These are phyloP conservation scores for Nemania bipapillata DNA, from an alignment of 2,329 filamentous ascomycete species.

Conservation along the genomic window DNA sequence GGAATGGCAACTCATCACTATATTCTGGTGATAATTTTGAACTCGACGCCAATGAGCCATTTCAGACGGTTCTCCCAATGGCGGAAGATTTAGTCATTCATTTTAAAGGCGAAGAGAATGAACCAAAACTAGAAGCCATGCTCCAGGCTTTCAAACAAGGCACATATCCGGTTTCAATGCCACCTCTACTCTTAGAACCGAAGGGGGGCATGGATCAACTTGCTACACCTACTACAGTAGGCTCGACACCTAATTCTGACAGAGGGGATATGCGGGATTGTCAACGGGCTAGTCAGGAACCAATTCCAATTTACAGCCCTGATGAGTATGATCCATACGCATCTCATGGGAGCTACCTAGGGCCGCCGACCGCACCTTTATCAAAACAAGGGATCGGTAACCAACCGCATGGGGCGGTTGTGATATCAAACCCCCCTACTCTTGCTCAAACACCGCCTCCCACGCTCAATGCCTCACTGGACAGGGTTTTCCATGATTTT, in stretches of 20 bases:
- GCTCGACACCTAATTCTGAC: slow-evolving; percentile 16
- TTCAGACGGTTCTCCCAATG: slow-evolving; percentile 62
- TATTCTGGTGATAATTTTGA: slow-evolving; percentile 34
- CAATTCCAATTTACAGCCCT: slow-evolving; percentile 37
- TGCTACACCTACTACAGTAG: slow-evolving; percentile 17
- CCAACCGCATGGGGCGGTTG: slow-evolving; percentile 28
- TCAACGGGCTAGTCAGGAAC: slow-evolving; percentile 28
- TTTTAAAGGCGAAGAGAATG: slow-evolving; percentile 59
- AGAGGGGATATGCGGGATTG: slow-evolving; percentile 24
- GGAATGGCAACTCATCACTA: slow-evolving; percentile 36
- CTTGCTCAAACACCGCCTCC: slow-evolving; percentile 57
- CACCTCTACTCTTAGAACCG: slow-evolving; percentile 34
- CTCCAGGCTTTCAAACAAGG: slow-evolving; percentile 60
- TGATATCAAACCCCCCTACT: slow-evolving; percentile 54
- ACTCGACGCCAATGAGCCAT: slow-evolving; percentile 41
- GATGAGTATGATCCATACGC: slow-evolving; percentile 63
- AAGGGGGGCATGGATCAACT: slow-evolving; percentile 23
- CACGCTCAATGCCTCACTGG: slow-evolving; percentile 31
- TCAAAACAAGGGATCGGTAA: slow-evolving; percentile 23
- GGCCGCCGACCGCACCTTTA: slow-evolving; percentile 18
- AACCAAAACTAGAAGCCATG: slow-evolving; percentile 59
- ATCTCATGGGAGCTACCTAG: slow-evolving; percentile 43
- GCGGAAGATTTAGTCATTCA: slow-evolving; percentile 68
- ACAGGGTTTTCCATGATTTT: slow-evolving; percentile 61
- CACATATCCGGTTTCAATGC: slow-evolving; percentile 49